Evolutionary conservation across 176 grass and related monocot species (phyloP), one percentile per base, ranked within the genome.

Genomic region (Cenchrus purpureus): DNA sequence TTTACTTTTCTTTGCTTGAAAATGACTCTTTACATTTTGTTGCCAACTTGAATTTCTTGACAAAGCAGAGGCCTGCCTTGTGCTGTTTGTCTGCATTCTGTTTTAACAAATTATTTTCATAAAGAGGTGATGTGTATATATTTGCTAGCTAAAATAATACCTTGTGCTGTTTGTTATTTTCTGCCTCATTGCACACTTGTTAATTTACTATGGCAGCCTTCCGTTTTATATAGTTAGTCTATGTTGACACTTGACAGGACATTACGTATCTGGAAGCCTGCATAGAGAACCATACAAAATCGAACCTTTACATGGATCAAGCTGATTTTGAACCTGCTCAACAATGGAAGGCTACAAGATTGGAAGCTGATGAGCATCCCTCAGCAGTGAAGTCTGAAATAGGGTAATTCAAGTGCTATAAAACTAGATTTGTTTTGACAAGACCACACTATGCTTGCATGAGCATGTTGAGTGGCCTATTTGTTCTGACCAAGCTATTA

Each of bases 251-350:
- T 40, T 40, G 62, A 87, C 88, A 99, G 97, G 93, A 99, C 19
- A 87, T 78, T 71, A 99, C 97, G 73, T 92, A 92, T 88, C 84
- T 99, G 80, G 97, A 99, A 92, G 97, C 93, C 72, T 99, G 97
- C 88, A 99, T 99, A 86, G 97, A 99, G 85, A 99, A 99, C 53
- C 97, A 99, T 89, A 99, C 91, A 71, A 96, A 96, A 79, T 96
- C 93, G 82, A 96, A 94, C 61, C 91, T 94, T 91, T 99, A 96
- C 79, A 96, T 99, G 93, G 97, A 99, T 91, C 97, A 99, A 96
- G 91, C 96, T 73, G 97, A 99, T 68, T 99, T 99, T 86, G 93
- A 99, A 88, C 97, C 91, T 80, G 66, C 94, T 72, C 93, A 84
- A 61, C 93, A 99, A 67, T 99, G 97, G 97, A 92, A 54, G 50